These are phyloP conservation scores for Auriscalpium microsporum DNA, from an alignment of 768 basidiomycete species.

Conservation along the genomic window DNA sequence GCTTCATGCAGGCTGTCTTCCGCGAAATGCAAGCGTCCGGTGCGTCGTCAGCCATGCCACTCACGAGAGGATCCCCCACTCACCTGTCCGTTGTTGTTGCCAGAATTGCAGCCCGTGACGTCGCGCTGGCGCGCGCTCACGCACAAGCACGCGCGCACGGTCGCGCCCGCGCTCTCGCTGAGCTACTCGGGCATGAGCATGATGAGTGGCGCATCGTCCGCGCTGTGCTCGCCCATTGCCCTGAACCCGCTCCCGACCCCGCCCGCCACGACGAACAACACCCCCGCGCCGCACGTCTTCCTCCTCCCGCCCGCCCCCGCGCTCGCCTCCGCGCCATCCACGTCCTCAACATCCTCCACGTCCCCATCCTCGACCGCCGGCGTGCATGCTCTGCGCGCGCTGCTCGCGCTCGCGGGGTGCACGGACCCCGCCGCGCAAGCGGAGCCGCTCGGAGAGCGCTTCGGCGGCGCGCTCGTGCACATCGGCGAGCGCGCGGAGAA, in stretches of 20 bases:
- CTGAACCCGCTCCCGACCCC: slow-evolving; percentile 13
- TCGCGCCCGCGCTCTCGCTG: slow-evolving; percentile 17
- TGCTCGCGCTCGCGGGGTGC: slow-evolving; percentile 25
- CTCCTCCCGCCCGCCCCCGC: slow-evolving; percentile 11
- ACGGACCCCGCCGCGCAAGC: slow-evolving; percentile 22
- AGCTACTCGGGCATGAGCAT: slow-evolving; percentile 5
- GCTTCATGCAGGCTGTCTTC: slow-evolving; percentile 21
- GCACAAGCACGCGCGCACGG: slow-evolving; percentile 21
- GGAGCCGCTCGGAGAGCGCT: slow-evolving; percentile 23
- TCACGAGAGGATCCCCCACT: background rate
- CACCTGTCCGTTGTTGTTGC: background rate
- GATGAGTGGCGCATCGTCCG: slow-evolving; percentile 4
- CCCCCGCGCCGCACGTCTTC: slow-evolving; percentile 7
- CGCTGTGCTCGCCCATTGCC: slow-evolving; percentile 13
- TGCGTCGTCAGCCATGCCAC: slow-evolving; percentile 9
- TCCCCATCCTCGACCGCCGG: slow-evolving; percentile 2
- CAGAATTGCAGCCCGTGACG: slow-evolving; percentile 29
- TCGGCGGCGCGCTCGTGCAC: slow-evolving; percentile 20
- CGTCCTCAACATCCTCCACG: slow-evolving; percentile 11
- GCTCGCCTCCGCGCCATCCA: slow-evolving; percentile 6
- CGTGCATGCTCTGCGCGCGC: slow-evolving; percentile 22
- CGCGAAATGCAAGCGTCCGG: slow-evolving; percentile 25
- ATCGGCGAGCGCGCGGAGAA: slow-evolving; percentile 22
- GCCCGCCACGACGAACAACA: slow-evolving; percentile 11
- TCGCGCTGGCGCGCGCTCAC: slow-evolving; percentile 30